These are phyloP conservation scores for Eremochloa ophiuroides DNA, from an alignment of 176 grass and related monocot species.

Conservation along the genomic window DNA sequence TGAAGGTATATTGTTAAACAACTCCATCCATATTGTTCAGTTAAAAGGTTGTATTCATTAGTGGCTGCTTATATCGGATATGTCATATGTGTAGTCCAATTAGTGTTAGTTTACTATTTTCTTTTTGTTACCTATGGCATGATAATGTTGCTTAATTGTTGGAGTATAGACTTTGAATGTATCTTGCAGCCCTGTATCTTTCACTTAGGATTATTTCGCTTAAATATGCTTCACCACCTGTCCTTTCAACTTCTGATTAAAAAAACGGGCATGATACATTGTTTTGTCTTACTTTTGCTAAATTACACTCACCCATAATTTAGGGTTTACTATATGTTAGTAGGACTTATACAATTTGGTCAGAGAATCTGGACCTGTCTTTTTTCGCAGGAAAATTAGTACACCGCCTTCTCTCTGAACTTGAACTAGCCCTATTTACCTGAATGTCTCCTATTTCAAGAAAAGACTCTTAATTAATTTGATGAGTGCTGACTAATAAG, in stretches of 20 bases:
- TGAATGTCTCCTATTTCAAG: neutral
- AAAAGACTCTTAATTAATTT: neutral
- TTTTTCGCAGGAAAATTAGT: neutral
- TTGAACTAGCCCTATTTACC: neutral
- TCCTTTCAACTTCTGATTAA: neutral
- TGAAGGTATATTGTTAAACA: slow-evolving; percentile 41
- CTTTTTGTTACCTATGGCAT: neutral
- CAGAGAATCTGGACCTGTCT: neutral
- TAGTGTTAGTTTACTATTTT: neutral
- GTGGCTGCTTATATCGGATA: neutral
- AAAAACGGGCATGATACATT: neutral
- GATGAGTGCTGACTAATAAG: too few species aligned
- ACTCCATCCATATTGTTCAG: neutral
- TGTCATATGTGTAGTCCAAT: neutral
- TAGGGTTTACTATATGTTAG: neutral
- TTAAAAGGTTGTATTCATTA: neutral
- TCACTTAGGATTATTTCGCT: neutral
- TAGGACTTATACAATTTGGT: neutral
- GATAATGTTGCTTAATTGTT: neutral
- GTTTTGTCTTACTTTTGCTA: neutral
- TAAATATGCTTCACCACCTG: neutral
- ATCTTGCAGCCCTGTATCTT: neutral
- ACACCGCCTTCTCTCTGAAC: neutral
- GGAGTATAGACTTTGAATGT: neutral
- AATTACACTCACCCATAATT: neutral